Evolutionary conservation across 306 rosid species (phyloP).

Genomic region (Gastrolobium villosum): DNA sequence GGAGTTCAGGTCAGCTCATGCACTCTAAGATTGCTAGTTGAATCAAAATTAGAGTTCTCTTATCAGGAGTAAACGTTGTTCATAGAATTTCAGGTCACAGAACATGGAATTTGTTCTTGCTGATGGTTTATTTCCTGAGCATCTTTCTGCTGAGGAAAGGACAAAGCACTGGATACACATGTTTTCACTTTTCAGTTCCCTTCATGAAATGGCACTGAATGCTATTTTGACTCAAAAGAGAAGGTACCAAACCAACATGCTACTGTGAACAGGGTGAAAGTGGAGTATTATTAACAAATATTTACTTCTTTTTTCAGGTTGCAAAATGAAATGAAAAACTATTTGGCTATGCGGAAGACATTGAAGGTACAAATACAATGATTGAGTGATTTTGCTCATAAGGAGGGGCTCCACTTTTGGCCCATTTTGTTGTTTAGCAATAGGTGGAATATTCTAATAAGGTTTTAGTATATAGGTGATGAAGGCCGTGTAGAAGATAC

Average conservation of each 20-base stretch:
- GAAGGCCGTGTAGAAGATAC: not conserved
- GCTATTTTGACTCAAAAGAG: conserved; percentile 77
- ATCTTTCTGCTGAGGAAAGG: conserved; percentile 74
- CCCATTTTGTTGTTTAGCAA: conserved; percentile 8
- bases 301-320: conserved; percentile 68
- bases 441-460: conserved; percentile 10
- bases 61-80: conserved; percentile 33
- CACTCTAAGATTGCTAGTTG: conserved; percentile 43
- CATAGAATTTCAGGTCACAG: conserved; percentile 67
- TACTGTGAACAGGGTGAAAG: conserved; percentile 30
- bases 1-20: conserved; percentile 81
- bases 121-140: conserved; percentile 72
- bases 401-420: conserved; percentile 6
- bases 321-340: conserved; percentile 77
- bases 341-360: conserved; percentile 66
- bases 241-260: conserved; percentile 64
- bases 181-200: conserved; percentile 76
- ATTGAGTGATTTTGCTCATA: conserved; percentile 33
- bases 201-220: conserved; percentile 73
- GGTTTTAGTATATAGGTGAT: conserved; percentile 26
- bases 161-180: conserved; percentile 91
- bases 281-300: conserved; percentile 42
- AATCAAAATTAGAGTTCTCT: conserved; percentile 36
- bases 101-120: conserved; percentile 84
- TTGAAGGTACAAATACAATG: conserved; percentile 73